Evolutionary conservation across 345 rosid genomes (phyloP).

Genomic region (Salix brachista): DNA sequence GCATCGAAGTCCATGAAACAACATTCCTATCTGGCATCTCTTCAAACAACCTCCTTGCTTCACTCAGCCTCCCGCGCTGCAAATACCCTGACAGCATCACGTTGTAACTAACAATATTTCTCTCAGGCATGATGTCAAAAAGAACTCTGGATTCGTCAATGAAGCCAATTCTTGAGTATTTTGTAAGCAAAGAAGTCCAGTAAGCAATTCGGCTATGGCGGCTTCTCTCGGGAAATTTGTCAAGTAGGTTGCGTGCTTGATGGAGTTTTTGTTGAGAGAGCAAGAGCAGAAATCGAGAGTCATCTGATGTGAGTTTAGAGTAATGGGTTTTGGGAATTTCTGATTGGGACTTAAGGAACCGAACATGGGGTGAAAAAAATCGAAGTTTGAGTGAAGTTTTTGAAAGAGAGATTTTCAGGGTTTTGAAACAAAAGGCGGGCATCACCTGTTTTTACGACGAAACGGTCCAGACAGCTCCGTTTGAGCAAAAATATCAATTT

Average conservation of each 20-base stretch:
- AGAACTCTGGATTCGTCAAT: constrained; percentile 47
- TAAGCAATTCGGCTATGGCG: constrained; percentile 30
- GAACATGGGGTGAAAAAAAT: neutral
- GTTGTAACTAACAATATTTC: constrained; percentile 49
- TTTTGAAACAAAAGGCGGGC: constrained; percentile 28
- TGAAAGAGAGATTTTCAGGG: constrained; percentile 13
- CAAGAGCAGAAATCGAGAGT: constrained; percentile 30
- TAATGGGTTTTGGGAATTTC: constrained; percentile 9
- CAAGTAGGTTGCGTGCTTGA: constrained; percentile 55
- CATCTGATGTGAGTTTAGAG: constrained; percentile 27
- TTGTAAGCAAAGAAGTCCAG: constrained; percentile 59
- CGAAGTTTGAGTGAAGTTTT: constrained; percentile 9
- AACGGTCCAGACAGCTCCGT: neutral
- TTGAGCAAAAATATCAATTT: too few relatives aligned
- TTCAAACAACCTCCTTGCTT: constrained; percentile 41
- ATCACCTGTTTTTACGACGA: constrained; percentile 13
- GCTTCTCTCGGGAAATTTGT: constrained; percentile 39
- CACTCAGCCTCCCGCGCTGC: constrained; percentile 36
- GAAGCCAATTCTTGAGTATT: constrained; percentile 36
- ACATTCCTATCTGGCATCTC: constrained; percentile 57
- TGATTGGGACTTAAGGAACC: constrained; percentile 10
- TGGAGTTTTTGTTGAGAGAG: constrained; percentile 29
- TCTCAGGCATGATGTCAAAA: constrained; percentile 53
- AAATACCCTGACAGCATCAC: constrained; percentile 57
- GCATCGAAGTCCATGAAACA: constrained; percentile 62